Evolutionary conservation across 2,329 filamentous ascomycete genomes (phyloP).

Genomic region (Ceratocystis papillata): DNA sequence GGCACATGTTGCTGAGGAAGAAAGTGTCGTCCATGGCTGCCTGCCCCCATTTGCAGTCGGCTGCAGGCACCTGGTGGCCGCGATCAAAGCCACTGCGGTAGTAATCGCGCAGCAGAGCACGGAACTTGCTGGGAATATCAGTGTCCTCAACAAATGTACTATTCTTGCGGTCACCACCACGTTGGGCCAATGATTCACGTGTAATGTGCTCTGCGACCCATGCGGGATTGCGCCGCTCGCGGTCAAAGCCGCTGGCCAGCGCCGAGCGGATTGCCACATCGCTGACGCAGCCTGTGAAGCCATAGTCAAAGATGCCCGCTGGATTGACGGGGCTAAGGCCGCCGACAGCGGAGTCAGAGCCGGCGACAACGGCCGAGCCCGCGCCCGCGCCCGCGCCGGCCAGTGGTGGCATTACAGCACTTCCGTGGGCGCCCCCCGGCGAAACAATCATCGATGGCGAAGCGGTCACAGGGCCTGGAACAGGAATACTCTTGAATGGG

Average conservation of each 20-base stretch:
- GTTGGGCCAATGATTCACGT: constrained; percentile 61
- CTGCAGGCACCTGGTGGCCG: constrained; percentile 92
- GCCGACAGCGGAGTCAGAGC: constrained; percentile 35
- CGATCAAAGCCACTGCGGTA: constrained; percentile 89
- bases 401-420: constrained; percentile 35
- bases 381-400: constrained; percentile 28
- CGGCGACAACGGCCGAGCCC: constrained; percentile 28
- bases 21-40: constrained; percentile 93
- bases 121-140: constrained; percentile 71
- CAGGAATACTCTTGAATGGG: constrained; percentile 29
- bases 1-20: constrained; percentile 89
- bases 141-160: constrained; percentile 74
- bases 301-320: constrained; percentile 67
- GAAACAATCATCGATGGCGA: constrained; percentile 25
- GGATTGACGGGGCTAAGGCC: constrained; percentile 51
- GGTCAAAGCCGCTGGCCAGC: constrained; percentile 80
- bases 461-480: constrained; percentile 25
- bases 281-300: constrained; percentile 81
- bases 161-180: constrained; percentile 73
- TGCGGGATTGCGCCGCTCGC: constrained; percentile 77
- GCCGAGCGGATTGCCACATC: constrained; percentile 69
- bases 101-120: constrained; percentile 86
- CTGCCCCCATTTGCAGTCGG: constrained; percentile 93
- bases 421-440: constrained; percentile 29
- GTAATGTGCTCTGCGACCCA: constrained; percentile 98